phyloP scores from a whole-genome alignment of 305 asterid genomes.

The Fraxinus angustifolia region DNA sequence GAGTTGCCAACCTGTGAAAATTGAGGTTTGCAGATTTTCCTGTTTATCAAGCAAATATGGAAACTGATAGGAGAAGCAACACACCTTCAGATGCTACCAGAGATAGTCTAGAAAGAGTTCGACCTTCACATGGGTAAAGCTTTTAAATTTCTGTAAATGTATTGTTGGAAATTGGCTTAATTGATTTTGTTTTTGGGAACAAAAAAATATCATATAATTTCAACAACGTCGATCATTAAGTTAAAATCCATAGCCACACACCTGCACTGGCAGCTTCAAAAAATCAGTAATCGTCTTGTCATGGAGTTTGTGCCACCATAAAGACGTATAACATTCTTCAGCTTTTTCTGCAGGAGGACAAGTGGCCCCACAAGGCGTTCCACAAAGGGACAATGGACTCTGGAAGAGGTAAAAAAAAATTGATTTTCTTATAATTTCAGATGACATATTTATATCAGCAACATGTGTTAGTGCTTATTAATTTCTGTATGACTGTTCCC shows the following conservation, averaged over 20 bases:
- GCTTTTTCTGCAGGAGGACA: slow-evolving; percentile 62
- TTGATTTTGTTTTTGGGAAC: neutral
- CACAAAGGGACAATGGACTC: slow-evolving; percentile 98
- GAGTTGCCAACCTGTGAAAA: slow-evolving; percentile 36
- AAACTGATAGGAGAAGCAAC: slow-evolving; percentile 53
- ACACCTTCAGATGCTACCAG: slow-evolving; percentile 48
- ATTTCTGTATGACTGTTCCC: neutral
- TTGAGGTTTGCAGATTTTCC: slow-evolving; percentile 45
- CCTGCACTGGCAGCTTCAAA: neutral
- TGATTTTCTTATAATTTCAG: slow-evolving; percentile 11
- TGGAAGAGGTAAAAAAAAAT: slow-evolving; percentile 68
- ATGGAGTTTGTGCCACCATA: neutral
- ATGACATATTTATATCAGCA: neutral
- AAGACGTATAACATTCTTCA: neutral
- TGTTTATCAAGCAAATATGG: slow-evolving; percentile 55
- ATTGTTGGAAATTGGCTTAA: neutral
- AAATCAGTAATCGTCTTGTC: neutral
- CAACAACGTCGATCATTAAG: neutral
- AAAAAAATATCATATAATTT: neutral
- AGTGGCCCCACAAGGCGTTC: slow-evolving; percentile 98
- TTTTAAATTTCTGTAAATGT: neutral
- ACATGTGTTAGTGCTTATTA: neutral
- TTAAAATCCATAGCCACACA: neutral
- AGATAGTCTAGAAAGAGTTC: slow-evolving; percentile 52
- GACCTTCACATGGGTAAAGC: slow-evolving; percentile 72